Base-by-base conservation (phyloP, 83 land plant genomes). In the Picea mariana region DNA sequence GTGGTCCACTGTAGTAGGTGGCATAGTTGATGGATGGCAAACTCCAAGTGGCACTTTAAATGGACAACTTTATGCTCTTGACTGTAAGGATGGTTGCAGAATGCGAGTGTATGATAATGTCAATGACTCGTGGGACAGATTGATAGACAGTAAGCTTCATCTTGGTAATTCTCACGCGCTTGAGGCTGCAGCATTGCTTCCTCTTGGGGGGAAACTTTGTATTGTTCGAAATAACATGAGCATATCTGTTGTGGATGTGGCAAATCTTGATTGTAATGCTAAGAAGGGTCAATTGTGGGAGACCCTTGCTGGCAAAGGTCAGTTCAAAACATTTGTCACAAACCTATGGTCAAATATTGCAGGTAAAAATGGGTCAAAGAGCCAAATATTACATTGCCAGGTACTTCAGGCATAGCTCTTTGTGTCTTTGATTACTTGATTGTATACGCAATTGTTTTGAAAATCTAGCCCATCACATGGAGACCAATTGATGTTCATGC, bases 381-480 rank as follows among this genome's bases (percentile, higher is more conserved):
- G 91, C 62, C 94, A 92, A 69, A 92, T 92, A 62, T 84, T 92
- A 64, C 93, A 92, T 75, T 90, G 94, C 80, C 94, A 92, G 80
- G 93, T 92, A 59, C 93, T 92, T 78, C 94, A 92, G 81, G 94
- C 89, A 11, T 91, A 64, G 62, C 81, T 21, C 80, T 5, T 27
- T 13, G 18, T 38, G 34, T 6, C 38, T 78, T 26, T 58, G 62
- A 17, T 78, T 78, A 47, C 62, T 23, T 59, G 64, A 78, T 21
- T 47, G 18, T 26, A 31, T 61, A 78, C 65, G 26, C 65, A 78
- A 20, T 78, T 31, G 9, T 75, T 75, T 75, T 9, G 23, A 20
- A 75, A 47, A 42, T 47, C 77, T 47, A 44, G 59, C 15, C 49
- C 52, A 72, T 73, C 76, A 72, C 44, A 13, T 73, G 58, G 12